phyloP scores from a whole-genome alignment of 768 basidiomycete species.

The Phaeotremella fagi region DNA sequence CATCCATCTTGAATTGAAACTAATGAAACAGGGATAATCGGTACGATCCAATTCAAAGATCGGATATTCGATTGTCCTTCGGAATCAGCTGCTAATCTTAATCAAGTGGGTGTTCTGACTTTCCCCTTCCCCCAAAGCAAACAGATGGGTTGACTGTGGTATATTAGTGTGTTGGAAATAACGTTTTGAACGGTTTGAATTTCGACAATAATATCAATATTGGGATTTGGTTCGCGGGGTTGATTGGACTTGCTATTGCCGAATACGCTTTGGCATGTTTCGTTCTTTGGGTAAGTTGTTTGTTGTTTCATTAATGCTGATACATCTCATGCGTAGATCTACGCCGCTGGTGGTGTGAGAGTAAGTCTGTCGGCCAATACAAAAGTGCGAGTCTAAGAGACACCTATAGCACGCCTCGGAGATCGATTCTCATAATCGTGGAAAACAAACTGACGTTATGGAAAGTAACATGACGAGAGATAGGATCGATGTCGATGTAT shows the following conservation, averaged over 20 bases:
- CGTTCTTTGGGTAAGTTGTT: constrained; percentile 40
- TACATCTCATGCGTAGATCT: constrained; percentile 8
- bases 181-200: constrained; percentile 49
- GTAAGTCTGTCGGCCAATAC: not conserved
- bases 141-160: constrained; percentile 1
- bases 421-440: constrained; percentile 33
- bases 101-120: constrained; percentile 9
- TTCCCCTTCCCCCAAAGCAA: not conserved
- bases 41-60: constrained; percentile 50
- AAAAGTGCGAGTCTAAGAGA: constrained; percentile 2
- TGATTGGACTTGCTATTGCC: constrained; percentile 43
- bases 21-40: constrained; percentile 36
- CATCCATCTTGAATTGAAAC: not conserved
- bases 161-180: constrained; percentile 48
- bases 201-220: constrained; percentile 37
- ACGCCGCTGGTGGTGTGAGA: constrained; percentile 48
- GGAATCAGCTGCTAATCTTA: constrained; percentile 29
- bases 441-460: constrained; percentile 31
- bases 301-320: not conserved
- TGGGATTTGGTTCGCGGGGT: constrained; percentile 37
- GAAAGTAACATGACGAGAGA: constrained; percentile 42
- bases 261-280: constrained; percentile 42
- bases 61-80: constrained; percentile 42
- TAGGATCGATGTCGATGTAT: constrained; percentile 45
- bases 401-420: constrained; percentile 40